Evolutionary conservation across 139 green algal species (phyloP), one percentile per base, ranked within the genome.

Genomic region (Penium margaritaceum): DNA sequence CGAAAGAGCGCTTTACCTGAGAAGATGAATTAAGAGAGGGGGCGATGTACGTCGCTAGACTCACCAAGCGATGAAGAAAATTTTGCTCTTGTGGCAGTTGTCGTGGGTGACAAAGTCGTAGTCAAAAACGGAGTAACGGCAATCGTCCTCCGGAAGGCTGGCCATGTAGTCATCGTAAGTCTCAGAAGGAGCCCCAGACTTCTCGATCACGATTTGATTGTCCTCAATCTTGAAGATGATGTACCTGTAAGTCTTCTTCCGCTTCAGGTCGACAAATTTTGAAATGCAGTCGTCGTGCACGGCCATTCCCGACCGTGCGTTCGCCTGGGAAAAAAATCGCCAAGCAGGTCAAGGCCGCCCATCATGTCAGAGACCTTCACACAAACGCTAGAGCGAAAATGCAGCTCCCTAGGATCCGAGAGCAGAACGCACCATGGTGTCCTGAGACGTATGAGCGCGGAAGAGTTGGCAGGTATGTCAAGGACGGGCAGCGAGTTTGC

Each of bases 1-100:
- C n/a, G n/a, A n/a, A n/a, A n/a, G n/a, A n/a, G n/a, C n/a, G n/a
- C n/a, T n/a, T n/a, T n/a, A n/a, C n/a, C n/a, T n/a, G n/a, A n/a
- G n/a, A n/a, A n/a, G n/a, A n/a, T n/a, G n/a, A n/a, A n/a, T n/a
- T n/a, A n/a, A n/a, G n/a, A n/a, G n/a, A n/a, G n/a, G n/a, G n/a
- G n/a, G n/a, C n/a, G n/a, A n/a, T n/a, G n/a, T n/a, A n/a, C n/a
- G n/a, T n/a, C n/a, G n/a, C n/a, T n/a, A n/a, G 47, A 24, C 55
- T 44, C 70, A 81, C 74, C 74, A 81, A 34, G 67, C 32, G 44
- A 81, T 75, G 65, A 81, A 81, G 55, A 81, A 77, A 62, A 81
- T 77, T n/a, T 75, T 75, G 63, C 63, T 76, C 58, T 77, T 81
- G 30, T 77, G 66, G 41, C 66, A 77, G 74, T 81, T 70, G 29